Evolutionary conservation across 176 grass and related monocot genomes (phyloP), one percentile per base, ranked within the genome.

Genomic region (Triticum dicoccoides): DNA sequence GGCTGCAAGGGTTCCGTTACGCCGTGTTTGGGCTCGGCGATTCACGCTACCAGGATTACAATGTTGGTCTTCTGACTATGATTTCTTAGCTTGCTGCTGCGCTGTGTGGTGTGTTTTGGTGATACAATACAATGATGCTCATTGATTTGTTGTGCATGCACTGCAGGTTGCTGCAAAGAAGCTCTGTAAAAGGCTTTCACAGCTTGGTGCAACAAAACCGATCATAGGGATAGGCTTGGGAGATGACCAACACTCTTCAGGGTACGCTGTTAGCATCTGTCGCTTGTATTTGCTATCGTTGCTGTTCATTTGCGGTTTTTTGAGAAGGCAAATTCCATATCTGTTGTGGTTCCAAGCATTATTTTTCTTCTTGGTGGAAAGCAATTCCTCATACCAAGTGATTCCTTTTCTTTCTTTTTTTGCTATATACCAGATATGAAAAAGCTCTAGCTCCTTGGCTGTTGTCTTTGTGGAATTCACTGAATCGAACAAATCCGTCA

Each of bases 11-110:
- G 10, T 27, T 95, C 76, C 71, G 38, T 10, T 89, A 92, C 80
- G 90, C 96, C 27, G 93, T 98, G 27, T 95, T 98, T 87, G 96
- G 96, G 29, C 83, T 98, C 12, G 90, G 93, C 9, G 91, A 98
- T 88, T 95, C 93, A 32, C 91, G 96, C 5, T 98, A 95, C 84
- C 89, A 94, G 39, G 2, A 1, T 85, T 98, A 98, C 86, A 98
- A 95, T 82, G 96, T 95, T 71, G 82, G 82, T 11, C 3, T 62
- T 33, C 62, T 66, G 10, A 5, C 24, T n/a, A 20, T 10, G 11
- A 73, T 35, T 58, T 33, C 42, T 45, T 45, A 49, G 45, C 12
- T 49, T 49, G 45, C 45, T 49, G 45, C 45, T 49, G 12, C 45
- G 12, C 12, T 14, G 12, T 4, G 12, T 45, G 42, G 42, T 45